These are phyloP conservation scores for Zasmidium angulare DNA, from an alignment of 2,329 filamentous ascomycete genomes.

Conservation along the genomic window DNA sequence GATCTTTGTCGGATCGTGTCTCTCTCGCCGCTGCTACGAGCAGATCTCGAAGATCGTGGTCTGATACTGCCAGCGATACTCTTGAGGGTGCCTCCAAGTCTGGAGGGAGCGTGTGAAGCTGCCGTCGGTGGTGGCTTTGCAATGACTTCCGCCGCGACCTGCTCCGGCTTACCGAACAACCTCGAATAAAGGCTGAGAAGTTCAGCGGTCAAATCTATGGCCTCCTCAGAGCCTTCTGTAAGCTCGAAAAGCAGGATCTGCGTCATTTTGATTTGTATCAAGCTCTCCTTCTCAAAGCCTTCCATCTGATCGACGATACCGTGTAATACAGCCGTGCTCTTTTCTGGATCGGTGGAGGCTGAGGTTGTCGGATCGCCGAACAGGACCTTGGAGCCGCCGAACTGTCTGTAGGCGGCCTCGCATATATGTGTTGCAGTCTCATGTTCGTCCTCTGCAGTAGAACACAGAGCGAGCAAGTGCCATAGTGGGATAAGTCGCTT, in stretches of 20 bases:
- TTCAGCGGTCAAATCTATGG: slow-evolving; percentile 85
- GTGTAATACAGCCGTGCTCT: slow-evolving; percentile 21
- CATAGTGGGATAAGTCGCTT: slow-evolving; percentile 74
- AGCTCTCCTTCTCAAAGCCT: slow-evolving; percentile 76
- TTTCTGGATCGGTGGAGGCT: slow-evolving; percentile 19
- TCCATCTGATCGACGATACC: slow-evolving; percentile 78
- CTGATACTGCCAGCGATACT: slow-evolving; percentile 71
- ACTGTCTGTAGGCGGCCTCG: slow-evolving; percentile 88
- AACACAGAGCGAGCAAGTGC: slow-evolving; percentile 83
- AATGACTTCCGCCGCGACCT: slow-evolving; percentile 22
- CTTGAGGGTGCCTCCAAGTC: slow-evolving; percentile 40
- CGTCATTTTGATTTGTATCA: slow-evolving; percentile 95
- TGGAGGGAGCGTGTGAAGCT: slow-evolving; percentile 24
- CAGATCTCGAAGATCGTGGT: slow-evolving; percentile 38
- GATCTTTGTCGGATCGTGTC: slow-evolving; percentile 34
- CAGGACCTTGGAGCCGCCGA: slow-evolving; percentile 68
- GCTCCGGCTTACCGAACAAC: slow-evolving; percentile 67
- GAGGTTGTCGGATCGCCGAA: slow-evolving; percentile 61
- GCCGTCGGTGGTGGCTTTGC: slow-evolving; percentile 52
- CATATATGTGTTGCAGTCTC: slow-evolving; percentile 77
- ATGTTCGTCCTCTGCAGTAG: slow-evolving; percentile 86
- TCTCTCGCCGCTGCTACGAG: slow-evolving; percentile 40
- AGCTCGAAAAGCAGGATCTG: slow-evolving; percentile 82
- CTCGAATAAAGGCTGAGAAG: slow-evolving; percentile 77
- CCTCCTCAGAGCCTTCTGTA: slow-evolving; percentile 76